Evolutionary conservation across 1,139 yeast species (phyloP).

Genomic region (Blastobotrys ciferrii): DNA sequence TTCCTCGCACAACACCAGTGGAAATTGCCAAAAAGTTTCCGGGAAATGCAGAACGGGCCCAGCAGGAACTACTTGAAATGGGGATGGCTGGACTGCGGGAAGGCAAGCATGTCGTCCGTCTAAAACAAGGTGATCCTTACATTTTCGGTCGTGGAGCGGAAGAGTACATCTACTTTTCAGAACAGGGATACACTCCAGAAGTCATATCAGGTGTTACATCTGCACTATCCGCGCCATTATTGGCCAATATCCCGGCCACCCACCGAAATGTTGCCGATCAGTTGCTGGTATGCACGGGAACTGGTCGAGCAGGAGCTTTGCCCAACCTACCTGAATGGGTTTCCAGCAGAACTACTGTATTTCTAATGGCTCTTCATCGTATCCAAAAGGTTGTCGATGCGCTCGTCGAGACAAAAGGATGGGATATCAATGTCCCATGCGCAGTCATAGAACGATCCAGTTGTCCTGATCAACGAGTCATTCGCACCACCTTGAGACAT

Average conservation of each 20-base stretch:
- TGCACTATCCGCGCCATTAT: constrained; percentile 86
- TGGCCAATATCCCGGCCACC: constrained; percentile 84
- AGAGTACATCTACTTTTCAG: constrained; percentile 66
- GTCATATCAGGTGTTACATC: constrained; percentile 91
- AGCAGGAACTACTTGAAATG: constrained; percentile 68
- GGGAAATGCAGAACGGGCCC: constrained; percentile 94
- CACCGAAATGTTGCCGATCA: constrained; percentile 93
- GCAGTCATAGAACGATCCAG: constrained; percentile 89
- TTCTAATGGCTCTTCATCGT: constrained; percentile 88
- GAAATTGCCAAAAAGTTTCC: constrained; percentile 94
- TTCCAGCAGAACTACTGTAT: constrained; percentile 72
- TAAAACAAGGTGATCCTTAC: constrained; percentile 97
- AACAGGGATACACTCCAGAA: constrained; percentile 64
- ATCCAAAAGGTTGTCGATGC: constrained; percentile 64
- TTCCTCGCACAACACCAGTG: constrained; percentile 69
- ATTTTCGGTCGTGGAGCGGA: constrained; percentile 98
- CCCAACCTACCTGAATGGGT: constrained; percentile 79
- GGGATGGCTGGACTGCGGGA: constrained; percentile 63
- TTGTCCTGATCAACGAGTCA: constrained; percentile 87
- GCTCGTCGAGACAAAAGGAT: constrained; percentile 51
- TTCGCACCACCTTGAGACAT: constrained; percentile 65
- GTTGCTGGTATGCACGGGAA: constrained; percentile 89
- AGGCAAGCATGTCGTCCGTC: constrained; percentile 79
- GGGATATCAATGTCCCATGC: constrained; percentile 75
- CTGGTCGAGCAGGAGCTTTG: constrained; percentile 82